These are phyloP conservation scores for Ceratocystis smalleyi DNA, from an alignment of 2,329 filamentous ascomycete genomes.

Conservation along the genomic window DNA sequence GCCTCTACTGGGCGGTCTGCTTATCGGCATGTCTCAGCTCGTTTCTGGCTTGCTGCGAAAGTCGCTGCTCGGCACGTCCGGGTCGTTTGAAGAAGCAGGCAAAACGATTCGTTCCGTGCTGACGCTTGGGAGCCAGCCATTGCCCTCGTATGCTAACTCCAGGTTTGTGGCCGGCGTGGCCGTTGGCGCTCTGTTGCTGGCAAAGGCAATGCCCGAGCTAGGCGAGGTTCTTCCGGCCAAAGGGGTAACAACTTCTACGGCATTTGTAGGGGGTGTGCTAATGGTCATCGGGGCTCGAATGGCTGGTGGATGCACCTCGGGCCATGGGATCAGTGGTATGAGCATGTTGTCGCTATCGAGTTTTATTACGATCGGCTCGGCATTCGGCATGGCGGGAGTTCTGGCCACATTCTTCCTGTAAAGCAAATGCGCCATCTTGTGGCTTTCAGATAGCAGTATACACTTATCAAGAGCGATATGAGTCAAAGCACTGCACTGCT, in stretches of 20 bases:
- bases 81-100: slow-evolving; percentile 45
- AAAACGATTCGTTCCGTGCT: slow-evolving; percentile 35
- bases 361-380: slow-evolving; percentile 41
- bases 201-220: slow-evolving; percentile 18
- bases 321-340: slow-evolving; percentile 53
- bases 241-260: slow-evolving; percentile 25
- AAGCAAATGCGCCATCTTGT: background rate
- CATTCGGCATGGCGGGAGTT: slow-evolving; percentile 37
- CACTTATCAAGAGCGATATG: background rate
- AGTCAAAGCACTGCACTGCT: background rate
- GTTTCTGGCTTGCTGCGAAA: slow-evolving; percentile 38
- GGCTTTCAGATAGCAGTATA: background rate
- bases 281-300: slow-evolving; percentile 46
- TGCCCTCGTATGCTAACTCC: slow-evolving; percentile 29
- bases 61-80: slow-evolving; percentile 44
- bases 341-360: slow-evolving; percentile 47
- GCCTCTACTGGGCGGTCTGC: slow-evolving; percentile 39
- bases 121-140: slow-evolving; percentile 21
- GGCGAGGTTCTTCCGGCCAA: slow-evolving; percentile 22
- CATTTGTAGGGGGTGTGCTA: slow-evolving; percentile 38
- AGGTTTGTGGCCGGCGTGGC: slow-evolving; percentile 39
- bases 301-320: slow-evolving; percentile 52
- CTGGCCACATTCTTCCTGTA: slow-evolving; percentile 19
- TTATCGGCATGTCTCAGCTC: slow-evolving; percentile 43
- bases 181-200: slow-evolving; percentile 30